These are phyloP conservation scores for Ceratocystiopsis sp. DNA, from an alignment of 2,329 filamentous ascomycete genomes.

Conservation along the genomic window DNA sequence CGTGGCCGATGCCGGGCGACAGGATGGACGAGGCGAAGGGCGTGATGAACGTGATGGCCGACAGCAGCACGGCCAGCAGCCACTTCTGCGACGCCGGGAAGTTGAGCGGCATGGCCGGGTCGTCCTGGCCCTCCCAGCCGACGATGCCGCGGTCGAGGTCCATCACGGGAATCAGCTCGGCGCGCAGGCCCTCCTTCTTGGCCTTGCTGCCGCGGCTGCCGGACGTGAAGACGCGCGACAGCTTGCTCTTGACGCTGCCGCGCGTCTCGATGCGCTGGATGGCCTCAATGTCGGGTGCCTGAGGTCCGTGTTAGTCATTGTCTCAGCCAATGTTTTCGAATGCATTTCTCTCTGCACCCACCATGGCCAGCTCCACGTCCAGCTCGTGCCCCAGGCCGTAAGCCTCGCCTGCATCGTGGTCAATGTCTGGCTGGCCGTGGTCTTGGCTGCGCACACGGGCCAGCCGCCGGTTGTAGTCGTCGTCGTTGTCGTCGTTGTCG, in stretches of 20 bases:
- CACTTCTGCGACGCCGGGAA: slow-evolving; percentile 39
- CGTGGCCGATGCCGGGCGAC: slow-evolving; percentile 27
- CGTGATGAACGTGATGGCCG: slow-evolving; percentile 46
- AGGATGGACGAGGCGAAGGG: slow-evolving; percentile 48
- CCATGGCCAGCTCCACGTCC: neutral
- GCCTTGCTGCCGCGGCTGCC: slow-evolving; percentile 1
- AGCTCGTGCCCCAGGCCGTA: neutral
- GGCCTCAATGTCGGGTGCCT: neutral
- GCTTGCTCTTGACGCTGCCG: slow-evolving; percentile 1
- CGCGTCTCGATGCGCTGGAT: neutral
- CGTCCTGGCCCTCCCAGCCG: slow-evolving; percentile 41
- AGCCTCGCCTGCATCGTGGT: neutral
- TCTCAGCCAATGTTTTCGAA: too few relatives aligned
- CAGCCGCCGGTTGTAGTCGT: too few relatives aligned
- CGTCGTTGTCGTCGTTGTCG: too few relatives aligned
- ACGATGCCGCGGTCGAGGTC: slow-evolving; percentile 37
- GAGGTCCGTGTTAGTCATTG: too few relatives aligned
- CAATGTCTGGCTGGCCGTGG: neutral
- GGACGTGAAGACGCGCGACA: slow-evolving; percentile 8
- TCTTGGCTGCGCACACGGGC: too few relatives aligned
- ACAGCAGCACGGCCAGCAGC: slow-evolving; percentile 36
- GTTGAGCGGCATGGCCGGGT: slow-evolving; percentile 41
- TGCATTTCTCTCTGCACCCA: too few relatives aligned
- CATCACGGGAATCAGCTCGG: slow-evolving; percentile 22
- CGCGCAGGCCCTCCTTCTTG: neutral